Evolutionary conservation across 352 stramenopile species (phyloP).

Genomic region (Plasmopara viticola): DNA sequence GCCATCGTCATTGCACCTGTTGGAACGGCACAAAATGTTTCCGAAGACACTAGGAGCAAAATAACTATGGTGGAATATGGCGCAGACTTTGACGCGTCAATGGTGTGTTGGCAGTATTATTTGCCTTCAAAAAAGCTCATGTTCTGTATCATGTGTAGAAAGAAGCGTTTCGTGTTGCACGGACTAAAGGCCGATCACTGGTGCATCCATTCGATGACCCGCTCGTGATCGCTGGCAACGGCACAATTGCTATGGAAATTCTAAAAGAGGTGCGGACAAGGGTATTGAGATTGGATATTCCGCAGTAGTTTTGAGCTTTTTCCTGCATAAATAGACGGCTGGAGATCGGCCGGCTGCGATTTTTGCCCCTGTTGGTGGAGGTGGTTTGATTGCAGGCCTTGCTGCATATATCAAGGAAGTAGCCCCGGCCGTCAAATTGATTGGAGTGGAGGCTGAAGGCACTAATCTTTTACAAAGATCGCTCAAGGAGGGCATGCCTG

Average conservation of each 20-base stretch:
- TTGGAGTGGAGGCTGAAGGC: constrained; percentile 94
- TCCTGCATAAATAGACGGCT: constrained; percentile 39
- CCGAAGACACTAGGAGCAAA: constrained; percentile 46
- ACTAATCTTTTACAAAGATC: constrained; percentile 93
- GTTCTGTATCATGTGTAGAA: constrained; percentile 29
- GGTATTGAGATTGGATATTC: not conserved
- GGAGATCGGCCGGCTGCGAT: constrained; percentile 91
- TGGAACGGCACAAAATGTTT: constrained; percentile 90
- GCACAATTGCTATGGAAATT: constrained; percentile 95
- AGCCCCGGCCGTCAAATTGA: constrained; percentile 88
- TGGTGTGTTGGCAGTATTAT: constrained; percentile 26
- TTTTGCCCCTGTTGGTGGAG: constrained; percentile 96
- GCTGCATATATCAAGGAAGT: constrained; percentile 89
- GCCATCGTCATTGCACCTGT: constrained; percentile 96
- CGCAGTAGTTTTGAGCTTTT: not conserved
- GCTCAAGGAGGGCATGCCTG: constrained; percentile 69
- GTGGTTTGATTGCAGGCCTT: constrained; percentile 93
- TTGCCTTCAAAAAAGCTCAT: not conserved
- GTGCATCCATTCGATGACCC: constrained; percentile 98
- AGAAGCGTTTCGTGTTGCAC: constrained; percentile 88
- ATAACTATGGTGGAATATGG: constrained; percentile 94
- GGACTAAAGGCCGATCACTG: constrained; percentile 89
- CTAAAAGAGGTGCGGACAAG: constrained; percentile 51
- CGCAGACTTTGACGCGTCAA: constrained; percentile 94
- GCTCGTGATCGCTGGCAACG: constrained; percentile 96